Base-by-base conservation (phyloP, 768 basidiomycete species). In the Lentinula aciculospora region DNA sequence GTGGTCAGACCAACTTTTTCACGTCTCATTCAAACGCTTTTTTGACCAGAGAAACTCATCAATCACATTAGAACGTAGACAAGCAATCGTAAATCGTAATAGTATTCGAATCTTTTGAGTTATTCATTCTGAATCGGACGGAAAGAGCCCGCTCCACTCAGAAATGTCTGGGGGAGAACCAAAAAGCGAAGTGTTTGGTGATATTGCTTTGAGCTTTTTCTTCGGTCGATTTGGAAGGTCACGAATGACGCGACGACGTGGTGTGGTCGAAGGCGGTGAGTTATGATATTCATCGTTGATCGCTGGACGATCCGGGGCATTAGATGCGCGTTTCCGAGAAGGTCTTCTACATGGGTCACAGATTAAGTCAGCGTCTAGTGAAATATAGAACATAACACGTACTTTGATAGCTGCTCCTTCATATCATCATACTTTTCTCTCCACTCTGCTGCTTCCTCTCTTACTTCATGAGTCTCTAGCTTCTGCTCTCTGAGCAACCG, bases 1-100 rank as follows among this genome's bases (percentile, higher is more conserved):
- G 87, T 87, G 85, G 83, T 89, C 88, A 88, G 8, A 0, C 6
- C 13, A 8, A 34, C 0, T 34, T 9, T 34, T 34, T 34, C 13
- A 9, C 9, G 8, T 32, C 31, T 32, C 31, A 32, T 32, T 6
- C 8, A 34, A 34, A 34, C 32, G 2, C 2, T 34, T 8, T 13
- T 8, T 34, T 34, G 32, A 9, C 8, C 4, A 34, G 32, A 9
- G 3, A 13, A 9, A 34, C 6, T 9, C 32, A 34, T n/a, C n/a
- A n/a, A n/a, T n/a, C n/a, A n/a, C n/a, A n/a, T n/a, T n/a, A n/a
- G n/a, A n/a, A n/a, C n/a, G n/a, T n/a, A n/a, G n/a, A n/a, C n/a
- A n/a, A n/a, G n/a, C n/a, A n/a, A n/a, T n/a, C n/a, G n/a, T n/a
- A n/a, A n/a, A n/a, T n/a, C n/a, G n/a, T n/a, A n/a, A n/a, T n/a